Conservation (phyloP, 768 basidiomycete species). For the Tylopilus felleus region DNA sequence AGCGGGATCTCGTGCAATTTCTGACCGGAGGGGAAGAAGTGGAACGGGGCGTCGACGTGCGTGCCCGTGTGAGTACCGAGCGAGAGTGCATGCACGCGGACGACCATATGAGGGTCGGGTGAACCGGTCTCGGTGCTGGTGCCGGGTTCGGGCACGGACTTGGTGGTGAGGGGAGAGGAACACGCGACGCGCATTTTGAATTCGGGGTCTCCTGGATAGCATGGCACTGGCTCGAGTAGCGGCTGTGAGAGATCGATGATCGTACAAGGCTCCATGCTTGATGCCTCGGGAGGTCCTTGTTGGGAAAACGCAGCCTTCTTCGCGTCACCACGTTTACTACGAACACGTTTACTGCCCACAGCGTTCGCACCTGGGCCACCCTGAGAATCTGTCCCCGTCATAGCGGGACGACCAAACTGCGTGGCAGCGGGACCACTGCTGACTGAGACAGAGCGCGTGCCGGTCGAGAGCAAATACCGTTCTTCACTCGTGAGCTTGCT, state of each 20-base stretch:
- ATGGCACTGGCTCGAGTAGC: conserved; percentile 19
- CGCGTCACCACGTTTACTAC: too few relatives aligned
- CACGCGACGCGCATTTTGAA: conserved; percentile 24
- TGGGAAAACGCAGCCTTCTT: too few relatives aligned
- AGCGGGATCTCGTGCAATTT: conserved; percentile 60
- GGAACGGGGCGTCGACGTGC: conserved; percentile 75
- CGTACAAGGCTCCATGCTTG: conserved; percentile 12
- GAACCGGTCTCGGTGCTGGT: not conserved
- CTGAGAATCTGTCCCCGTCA: too few relatives aligned
- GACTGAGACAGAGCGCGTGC: too few relatives aligned
- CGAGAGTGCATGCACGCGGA: conserved; percentile 38
- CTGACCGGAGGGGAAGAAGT: conserved; percentile 58
- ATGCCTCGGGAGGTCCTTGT: not conserved
- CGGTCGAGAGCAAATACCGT: too few relatives aligned
- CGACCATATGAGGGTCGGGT: conserved; percentile 8
- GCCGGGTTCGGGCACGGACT: not conserved
- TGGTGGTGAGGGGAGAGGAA: conserved; percentile 8
- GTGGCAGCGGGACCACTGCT: too few relatives aligned
- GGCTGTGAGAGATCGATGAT: conserved; percentile 30
- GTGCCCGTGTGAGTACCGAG: conserved; percentile 74
- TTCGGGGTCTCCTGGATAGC: conserved; percentile 28
- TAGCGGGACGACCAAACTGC: too few relatives aligned
- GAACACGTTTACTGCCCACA: too few relatives aligned
- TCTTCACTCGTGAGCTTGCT: too few relatives aligned
- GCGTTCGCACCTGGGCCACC: too few relatives aligned